Percentiles rank a stretch among this genome's conserved stretches.
phyloP scores from a whole-genome alignment of 306 rosid genomes.

The Ziziphus jujuba region DNA sequence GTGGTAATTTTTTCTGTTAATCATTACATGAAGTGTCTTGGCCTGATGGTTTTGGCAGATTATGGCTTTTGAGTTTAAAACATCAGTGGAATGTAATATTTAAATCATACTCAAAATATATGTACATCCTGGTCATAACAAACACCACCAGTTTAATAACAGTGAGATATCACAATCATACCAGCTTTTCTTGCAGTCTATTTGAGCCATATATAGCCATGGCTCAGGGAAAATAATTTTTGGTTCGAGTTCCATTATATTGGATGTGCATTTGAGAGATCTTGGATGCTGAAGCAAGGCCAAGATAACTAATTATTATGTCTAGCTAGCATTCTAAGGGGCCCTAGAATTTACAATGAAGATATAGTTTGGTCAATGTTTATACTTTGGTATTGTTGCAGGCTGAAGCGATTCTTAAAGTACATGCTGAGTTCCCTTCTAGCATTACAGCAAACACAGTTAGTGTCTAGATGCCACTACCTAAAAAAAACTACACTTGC shows the following conservation, averaged over 20 bases:
- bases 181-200: no score
- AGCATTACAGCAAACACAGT: constrained; percentile 74
- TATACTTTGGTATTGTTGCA: constrained; percentile 24
- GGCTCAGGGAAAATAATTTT: no score
- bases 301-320: no score
- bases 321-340: no score
- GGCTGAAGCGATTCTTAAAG: constrained; percentile 75
- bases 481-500: no score
- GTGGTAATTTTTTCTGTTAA: neutral
- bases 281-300: no score
- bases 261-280: no score
- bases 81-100: neutral
- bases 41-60: neutral
- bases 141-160: no score
- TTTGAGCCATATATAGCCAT: no score
- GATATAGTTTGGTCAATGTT: neutral
- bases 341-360: neutral
- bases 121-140: no score
- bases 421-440: constrained; percentile 73
- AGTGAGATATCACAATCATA: no score
- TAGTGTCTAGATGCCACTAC: constrained; percentile 75
- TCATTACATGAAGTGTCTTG: neutral
- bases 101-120: neutral
- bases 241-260: no score
- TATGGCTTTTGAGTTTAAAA: neutral